Base-by-base conservation (phyloP, 73 alveolate species). In the Symbiodinium pilosum region DNA sequence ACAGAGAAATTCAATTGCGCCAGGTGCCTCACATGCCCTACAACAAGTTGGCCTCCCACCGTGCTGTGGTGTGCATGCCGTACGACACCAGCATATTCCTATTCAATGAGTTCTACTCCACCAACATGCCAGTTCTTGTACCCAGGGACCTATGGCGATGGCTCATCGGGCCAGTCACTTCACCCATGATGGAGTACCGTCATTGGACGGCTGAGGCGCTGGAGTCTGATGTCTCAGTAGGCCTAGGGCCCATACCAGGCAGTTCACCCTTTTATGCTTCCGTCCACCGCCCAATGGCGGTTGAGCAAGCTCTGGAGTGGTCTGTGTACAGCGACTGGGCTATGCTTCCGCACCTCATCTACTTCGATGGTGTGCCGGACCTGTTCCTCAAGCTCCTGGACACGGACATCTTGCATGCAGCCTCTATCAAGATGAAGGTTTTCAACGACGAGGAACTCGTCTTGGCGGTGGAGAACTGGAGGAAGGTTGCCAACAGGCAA, bases 51-150 rank as follows among this genome's bases (percentile, higher is more conserved):
- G 88, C 88, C 39, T 91, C 97, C 0, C 97, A 91, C 51, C 97
- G 97, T 5, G 97, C 97, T 4, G 97, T 86, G 40, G 88, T 91
- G 54, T 91, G 97, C 88, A n/a, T 91, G 51, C 97, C 97, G 42
- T 91, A 91, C 52, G 97, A 91, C 54, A 91, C 88, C 89, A 91
- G 89, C 97, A 91, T 91, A 32, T 91, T 91, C 88, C 97, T 91
- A 41, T 91, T 91, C 97, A 68, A 91, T 68, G 97, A 91, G 88
- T 52, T 91, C 40, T 91, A 91, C 54, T 68, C 89, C 54, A 88
- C 88, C 44, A 91, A 69, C 54, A 71, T 91, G 97, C 97, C 97
- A 9, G 26, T 71, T 40, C 43, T 91, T 40, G 89, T 91, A 4
- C 97, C 97, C n/a, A 43, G 81, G 44, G 97, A 91, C 52, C 89